Evolutionary conservation across 129 eudicot genomes (phyloP).

Genomic region (Logfia minima): DNA sequence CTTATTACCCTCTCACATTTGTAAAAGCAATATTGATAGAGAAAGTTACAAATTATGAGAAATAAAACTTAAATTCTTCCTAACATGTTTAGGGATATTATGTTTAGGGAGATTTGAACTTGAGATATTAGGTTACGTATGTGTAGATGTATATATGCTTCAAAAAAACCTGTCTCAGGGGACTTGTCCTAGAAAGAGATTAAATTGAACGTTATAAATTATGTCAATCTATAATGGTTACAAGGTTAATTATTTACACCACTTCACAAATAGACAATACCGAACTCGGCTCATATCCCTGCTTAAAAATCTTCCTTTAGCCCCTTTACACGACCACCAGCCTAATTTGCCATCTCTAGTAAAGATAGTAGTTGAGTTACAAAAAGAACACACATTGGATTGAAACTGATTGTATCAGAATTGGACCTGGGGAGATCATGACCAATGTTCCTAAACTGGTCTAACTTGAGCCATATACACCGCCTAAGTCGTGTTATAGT

Average conservation of each 20-base stretch:
- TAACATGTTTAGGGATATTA: not conserved
- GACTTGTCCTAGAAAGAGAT: too few relatives aligned
- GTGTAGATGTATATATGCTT: not conserved
- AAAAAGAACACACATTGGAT: not conserved
- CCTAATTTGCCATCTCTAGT: not conserved
- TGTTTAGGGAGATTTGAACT: not conserved
- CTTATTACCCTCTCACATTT: constrained; percentile 7
- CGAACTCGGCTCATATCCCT: too few relatives aligned
- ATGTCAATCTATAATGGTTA: not conserved
- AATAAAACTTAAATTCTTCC: not conserved
- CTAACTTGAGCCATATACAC: not conserved
- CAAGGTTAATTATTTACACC: too few relatives aligned
- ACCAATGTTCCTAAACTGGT: not conserved
- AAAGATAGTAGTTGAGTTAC: not conserved
- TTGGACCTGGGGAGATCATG: not conserved
- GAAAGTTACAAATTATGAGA: not conserved
- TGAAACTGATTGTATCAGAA: not conserved
- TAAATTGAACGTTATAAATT: not conserved
- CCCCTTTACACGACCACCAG: too few relatives aligned
- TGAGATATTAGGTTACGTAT: not conserved
- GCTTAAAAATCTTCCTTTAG: too few relatives aligned
- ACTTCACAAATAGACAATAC: too few relatives aligned
- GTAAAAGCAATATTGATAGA: not conserved
- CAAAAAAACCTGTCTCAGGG: too few relatives aligned
- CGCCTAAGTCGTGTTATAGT: not conserved